Evolutionary conservation across 352 stramenopile genomes (phyloP).

Genomic region (Elongisporangium undulatum): DNA sequence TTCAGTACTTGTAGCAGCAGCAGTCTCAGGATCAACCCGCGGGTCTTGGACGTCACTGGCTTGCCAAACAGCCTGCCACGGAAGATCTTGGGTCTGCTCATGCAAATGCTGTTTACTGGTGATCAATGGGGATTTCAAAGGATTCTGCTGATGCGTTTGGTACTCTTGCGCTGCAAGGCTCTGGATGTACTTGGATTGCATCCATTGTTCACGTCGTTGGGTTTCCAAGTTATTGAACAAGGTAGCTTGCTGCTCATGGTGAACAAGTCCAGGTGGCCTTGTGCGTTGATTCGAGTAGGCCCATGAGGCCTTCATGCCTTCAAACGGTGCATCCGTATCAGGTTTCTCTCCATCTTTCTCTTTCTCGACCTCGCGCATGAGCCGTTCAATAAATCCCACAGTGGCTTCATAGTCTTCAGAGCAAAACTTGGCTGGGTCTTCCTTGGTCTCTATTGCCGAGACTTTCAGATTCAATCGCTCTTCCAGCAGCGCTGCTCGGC

Average conservation of each 20-base stretch:
- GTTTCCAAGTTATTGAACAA: slow-evolving; percentile 11
- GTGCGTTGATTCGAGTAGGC: slow-evolving; percentile 13
- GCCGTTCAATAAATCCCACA: slow-evolving; percentile 36
- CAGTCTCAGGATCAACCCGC: neutral
- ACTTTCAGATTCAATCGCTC: slow-evolving; percentile 10
- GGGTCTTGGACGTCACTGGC: neutral
- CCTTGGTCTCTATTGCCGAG: slow-evolving; percentile 1
- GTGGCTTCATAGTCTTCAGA: slow-evolving; percentile 53
- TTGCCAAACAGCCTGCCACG: slow-evolving; percentile 23
- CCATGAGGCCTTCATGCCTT: slow-evolving; percentile 21
- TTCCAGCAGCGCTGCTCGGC: slow-evolving; percentile 13
- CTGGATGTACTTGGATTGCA: slow-evolving; percentile 31
- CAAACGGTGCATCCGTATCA: slow-evolving; percentile 3
- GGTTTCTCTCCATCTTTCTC: slow-evolving; percentile 2
- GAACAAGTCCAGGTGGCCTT: neutral
- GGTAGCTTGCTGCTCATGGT: slow-evolving; percentile 1
- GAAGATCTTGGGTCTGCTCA: slow-evolving; percentile 11
- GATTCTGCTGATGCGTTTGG: neutral
- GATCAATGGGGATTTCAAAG: slow-evolving; percentile 7
- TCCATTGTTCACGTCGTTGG: slow-evolving; percentile 27
- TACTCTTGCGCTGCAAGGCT: slow-evolving; percentile 7
- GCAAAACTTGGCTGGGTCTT: slow-evolving; percentile 8
- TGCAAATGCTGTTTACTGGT: slow-evolving; percentile 11
- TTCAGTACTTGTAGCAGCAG: neutral
- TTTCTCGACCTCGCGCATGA: slow-evolving; percentile 29